These are phyloP conservation scores for Thalia dealbata DNA, from an alignment of 176 grass and related monocot species.

Conservation along the genomic window DNA sequence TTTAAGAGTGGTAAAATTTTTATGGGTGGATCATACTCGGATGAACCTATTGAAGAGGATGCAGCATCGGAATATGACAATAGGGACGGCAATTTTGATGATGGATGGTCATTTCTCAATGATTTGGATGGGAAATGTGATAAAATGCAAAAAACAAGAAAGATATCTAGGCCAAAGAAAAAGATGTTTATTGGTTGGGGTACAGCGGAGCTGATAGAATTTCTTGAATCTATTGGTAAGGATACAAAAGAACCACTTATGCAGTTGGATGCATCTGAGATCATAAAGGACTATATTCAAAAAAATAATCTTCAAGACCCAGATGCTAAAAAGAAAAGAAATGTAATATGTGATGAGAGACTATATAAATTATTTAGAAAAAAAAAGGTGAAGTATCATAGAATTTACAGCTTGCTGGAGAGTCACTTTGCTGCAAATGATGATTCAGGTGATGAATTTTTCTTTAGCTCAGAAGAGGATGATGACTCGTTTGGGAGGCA, in stretches of 20 bases:
- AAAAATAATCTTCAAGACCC: constrained; percentile 38
- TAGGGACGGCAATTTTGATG: constrained; percentile 18
- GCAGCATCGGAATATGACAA: constrained; percentile 20
- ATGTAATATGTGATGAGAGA: constrained; percentile 50
- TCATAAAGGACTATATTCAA: constrained; percentile 61
- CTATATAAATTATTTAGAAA: constrained; percentile 52
- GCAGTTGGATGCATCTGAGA: constrained; percentile 32
- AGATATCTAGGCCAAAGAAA: constrained; percentile 43
- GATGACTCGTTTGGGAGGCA: constrained; percentile 20
- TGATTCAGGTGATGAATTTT: constrained; percentile 35
- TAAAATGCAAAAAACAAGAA: constrained; percentile 32
- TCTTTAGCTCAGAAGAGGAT: constrained; percentile 33
- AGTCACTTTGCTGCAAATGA: constrained; percentile 59
- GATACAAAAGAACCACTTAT: constrained; percentile 40
- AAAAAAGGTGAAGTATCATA: constrained; percentile 47
- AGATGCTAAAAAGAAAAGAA: constrained; percentile 38
- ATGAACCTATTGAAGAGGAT: constrained; percentile 23
- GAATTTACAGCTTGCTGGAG: constrained; percentile 50
- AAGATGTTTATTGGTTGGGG: constrained; percentile 65
- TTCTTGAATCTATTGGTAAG: constrained; percentile 53
- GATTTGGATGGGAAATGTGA: constrained; percentile 22
- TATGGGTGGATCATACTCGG: constrained; percentile 29
- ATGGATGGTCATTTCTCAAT: constrained; percentile 22
- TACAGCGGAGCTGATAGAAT: constrained; percentile 52
- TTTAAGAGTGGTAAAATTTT: constrained; percentile 34